Base-by-base conservation (phyloP, 805 yeast species). In the Grigorovia jiainica region DNA sequence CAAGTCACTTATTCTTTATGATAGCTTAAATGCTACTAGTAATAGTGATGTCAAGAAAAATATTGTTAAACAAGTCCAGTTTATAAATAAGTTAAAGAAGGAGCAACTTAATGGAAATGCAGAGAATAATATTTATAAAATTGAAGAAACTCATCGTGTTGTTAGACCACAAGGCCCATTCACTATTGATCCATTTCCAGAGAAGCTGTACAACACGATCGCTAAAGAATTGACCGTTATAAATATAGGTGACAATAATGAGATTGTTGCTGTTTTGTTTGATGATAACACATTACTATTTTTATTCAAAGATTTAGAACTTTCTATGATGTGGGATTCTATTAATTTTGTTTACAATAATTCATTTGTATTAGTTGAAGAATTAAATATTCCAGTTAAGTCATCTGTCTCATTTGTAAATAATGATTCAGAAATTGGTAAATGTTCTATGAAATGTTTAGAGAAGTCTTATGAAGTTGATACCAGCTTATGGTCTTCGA, bases 111-210 rank as follows among this genome's bases (percentile, higher is more conserved):
- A 53, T 15, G 61, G 58, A 36, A 34, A 27, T 10, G 33, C 32
- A 3, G 36, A 59, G 10, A 9, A n/a, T 1, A 39, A 25, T 13
- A 24, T 32, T 4, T 34, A 33, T 7, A 57, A 67, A 18, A 52
- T 49, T 5, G 38, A 52, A 1, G 8, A 41, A 1, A 59, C 50
- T 6, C 32, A 43, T 36, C 23, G 49, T 48, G 2, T 9, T 5
- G 41, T 16, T 33, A 46, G 11, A 4, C 43, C 64, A 4, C 78
- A 73, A 51, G 86, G 86, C 2, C 82, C 86, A 2, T 64, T 75
- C 41, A 50, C 64, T 1, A 61, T 78, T 11, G 53, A 61, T 24
- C 82, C 84, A 3, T 80, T 67, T 47, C 82, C 84, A 1, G 71
- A 67, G 3, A 57, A 53, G 9, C 55, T 80, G 3, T 79, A 81